Evolutionary conservation across 106 monocot genomes (phyloP).

Genomic region (Platanthera guangdongensis): DNA sequence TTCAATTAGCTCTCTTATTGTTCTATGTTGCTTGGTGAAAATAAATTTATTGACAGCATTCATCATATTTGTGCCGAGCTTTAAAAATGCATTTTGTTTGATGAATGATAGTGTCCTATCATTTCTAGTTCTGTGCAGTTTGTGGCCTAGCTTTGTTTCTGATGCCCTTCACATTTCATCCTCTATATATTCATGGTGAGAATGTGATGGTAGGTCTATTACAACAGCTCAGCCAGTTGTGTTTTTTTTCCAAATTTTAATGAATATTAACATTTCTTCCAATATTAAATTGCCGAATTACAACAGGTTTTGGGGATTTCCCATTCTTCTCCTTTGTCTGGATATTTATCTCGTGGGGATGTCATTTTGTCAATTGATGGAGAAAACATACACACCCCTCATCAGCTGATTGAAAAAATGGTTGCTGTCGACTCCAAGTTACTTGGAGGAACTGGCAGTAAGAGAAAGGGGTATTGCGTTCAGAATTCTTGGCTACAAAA

Average conservation of each 20-base stretch:
- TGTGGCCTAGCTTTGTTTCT: slow-evolving; percentile 41
- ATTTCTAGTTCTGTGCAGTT: slow-evolving; percentile 59
- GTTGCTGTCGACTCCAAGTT: slow-evolving; percentile 23
- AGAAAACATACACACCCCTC: slow-evolving; percentile 34
- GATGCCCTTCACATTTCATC: slow-evolving; percentile 57
- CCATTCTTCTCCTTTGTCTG: slow-evolving; percentile 44
- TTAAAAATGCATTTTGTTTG: neutral
- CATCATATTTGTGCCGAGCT: neutral
- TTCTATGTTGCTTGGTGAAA: neutral
- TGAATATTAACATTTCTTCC: neutral
- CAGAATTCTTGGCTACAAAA: slow-evolving; percentile 42
- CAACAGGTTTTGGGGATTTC: slow-evolving; percentile 63
- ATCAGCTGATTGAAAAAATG: slow-evolving; percentile 52
- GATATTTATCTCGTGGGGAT: slow-evolving; percentile 52
- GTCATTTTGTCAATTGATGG: slow-evolving; percentile 63
- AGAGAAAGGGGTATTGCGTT: slow-evolving; percentile 69
- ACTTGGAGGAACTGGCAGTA: neutral
- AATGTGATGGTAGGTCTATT: slow-evolving; percentile 48
- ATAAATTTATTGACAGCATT: neutral
- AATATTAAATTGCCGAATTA: slow-evolving; percentile 8
- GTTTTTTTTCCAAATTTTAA: slow-evolving; percentile 4
- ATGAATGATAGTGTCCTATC: neutral
- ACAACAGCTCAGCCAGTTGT: neutral
- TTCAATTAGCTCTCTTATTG: neutral
- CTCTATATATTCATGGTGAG: slow-evolving; percentile 55